phyloP scores from a whole-genome alignment of 306 rosid genomes.

The Elaeagnus macrophylla region DNA sequence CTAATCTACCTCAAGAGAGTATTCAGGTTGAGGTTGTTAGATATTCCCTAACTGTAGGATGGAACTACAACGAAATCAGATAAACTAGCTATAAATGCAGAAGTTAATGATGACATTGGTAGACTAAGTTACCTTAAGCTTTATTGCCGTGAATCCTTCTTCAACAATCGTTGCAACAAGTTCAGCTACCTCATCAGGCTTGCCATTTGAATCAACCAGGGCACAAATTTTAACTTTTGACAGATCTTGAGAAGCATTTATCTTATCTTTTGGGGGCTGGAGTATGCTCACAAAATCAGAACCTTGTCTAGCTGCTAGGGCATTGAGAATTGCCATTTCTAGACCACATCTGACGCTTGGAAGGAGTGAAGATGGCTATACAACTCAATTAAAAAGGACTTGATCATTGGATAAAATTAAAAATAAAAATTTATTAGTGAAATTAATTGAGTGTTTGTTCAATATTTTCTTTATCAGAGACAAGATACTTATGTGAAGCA shows the following conservation, averaged over 20 bases:
- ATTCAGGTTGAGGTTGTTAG: too few species aligned
- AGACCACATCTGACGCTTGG: conserved; percentile 98
- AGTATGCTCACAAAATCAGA: conserved; percentile 51
- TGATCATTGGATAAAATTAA: too few species aligned
- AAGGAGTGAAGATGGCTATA: conserved; percentile 73
- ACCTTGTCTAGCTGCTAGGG: conserved; percentile 55
- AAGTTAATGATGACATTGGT: background rate
- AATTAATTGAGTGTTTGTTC: background rate
- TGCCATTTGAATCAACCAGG: conserved; percentile 56
- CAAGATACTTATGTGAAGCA: conserved; percentile 1
- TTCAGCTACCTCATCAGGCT: conserved; percentile 67
- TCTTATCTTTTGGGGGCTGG: conserved; percentile 32
- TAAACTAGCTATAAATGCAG: too few species aligned
- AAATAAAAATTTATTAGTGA: too few species aligned
- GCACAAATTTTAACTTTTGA: conserved; percentile 65
- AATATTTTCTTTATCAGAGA: background rate
- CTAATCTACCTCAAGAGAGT: too few species aligned
- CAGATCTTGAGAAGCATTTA: conserved; percentile 21
- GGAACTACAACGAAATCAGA: too few species aligned
- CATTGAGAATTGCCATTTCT: conserved; percentile 96
- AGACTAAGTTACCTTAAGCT: conserved; percentile 47
- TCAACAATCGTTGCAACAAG: conserved; percentile 50
- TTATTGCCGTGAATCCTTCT: conserved; percentile 84
- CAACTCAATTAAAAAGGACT: conserved; percentile 1
- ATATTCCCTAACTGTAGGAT: too few species aligned